Evolutionary conservation across 208 protist genomes (phyloP), one percentile per base, ranked within the genome.

Genomic region (Acanthamoeba culbertsoni): DNA sequence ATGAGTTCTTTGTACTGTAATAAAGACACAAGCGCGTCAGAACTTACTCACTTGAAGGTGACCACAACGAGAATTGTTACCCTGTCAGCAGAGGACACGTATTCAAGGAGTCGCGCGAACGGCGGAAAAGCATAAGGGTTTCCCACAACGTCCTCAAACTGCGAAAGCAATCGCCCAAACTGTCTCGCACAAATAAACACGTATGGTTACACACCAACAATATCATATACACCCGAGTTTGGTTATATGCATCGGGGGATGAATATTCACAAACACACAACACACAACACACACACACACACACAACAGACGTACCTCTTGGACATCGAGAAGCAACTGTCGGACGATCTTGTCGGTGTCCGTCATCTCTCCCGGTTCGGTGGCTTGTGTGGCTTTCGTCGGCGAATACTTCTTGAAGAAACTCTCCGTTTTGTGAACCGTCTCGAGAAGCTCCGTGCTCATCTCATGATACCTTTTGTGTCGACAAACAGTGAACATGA

Each of bases 261-360:
- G n/a, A n/a, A n/a, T n/a, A n/a, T n/a, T n/a, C n/a, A n/a, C n/a
- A n/a, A n/a, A n/a, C n/a, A n/a, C n/a, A n/a, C n/a, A n/a, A n/a
- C n/a, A n/a, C n/a, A n/a, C n/a, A n/a, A n/a, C n/a, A n/a, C n/a
- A n/a, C n/a, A n/a, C n/a, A n/a, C n/a, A n/a, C 48, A 8, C 8
- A 55, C 48, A 55, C 48, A 18, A 55, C 12, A 55, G 48, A 35
- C 1, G 28, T 63, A 86, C 43, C 77, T 86, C 77, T 28, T 86
- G 45, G 1, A 86, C 77, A 31, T 86, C 77, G 33, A 86, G 77
- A 14, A 86, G 77, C 3, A 86, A 31, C 51, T 86, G 77, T 18
- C 43, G 77, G n/a, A 62, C 77, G 43, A 86, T 86, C 51, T 86
- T 86, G 48, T 86, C 77, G 45, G 10, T 86, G 37, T 86, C 77